phyloP scores from a whole-genome alignment of 441 rosid genomes.

The Populus hybrid region DNA sequence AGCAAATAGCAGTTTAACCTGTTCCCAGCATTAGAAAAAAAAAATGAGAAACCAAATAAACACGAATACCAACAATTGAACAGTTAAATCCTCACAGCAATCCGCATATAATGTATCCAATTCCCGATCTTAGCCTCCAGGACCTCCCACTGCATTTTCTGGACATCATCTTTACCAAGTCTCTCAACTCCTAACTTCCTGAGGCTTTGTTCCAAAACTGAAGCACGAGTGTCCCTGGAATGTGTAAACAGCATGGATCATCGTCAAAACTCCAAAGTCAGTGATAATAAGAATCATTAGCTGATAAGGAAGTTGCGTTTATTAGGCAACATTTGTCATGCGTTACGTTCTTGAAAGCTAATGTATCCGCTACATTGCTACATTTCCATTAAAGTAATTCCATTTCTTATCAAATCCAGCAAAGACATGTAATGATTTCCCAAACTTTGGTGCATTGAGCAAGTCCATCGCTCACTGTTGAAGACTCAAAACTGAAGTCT shows the following conservation, averaged over 20 bases:
- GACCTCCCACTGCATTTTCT: constrained; percentile 99
- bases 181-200: constrained; percentile 87
- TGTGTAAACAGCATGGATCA: constrained; percentile 9
- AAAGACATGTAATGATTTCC: neutral
- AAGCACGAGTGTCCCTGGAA: constrained; percentile 82
- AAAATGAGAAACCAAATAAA: constrained; percentile 3
- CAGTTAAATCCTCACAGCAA: constrained; percentile 53
- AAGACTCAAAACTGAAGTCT: neutral
- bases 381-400: constrained; percentile 1
- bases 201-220: constrained; percentile 87
- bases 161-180: constrained; percentile 92
- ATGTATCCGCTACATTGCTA: neutral
- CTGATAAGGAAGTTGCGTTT: neutral
- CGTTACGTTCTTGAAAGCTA: neutral
- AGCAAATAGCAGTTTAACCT: constrained; percentile 82
- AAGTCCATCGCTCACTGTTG: neutral
- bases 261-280: neutral
- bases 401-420: constrained; percentile 5
- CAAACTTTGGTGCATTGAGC: constrained; percentile 3
- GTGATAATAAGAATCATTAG: neutral
- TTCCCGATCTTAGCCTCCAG: constrained; percentile 96
- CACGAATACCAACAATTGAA: neutral
- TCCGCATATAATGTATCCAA: constrained; percentile 97
- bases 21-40: constrained; percentile 29
- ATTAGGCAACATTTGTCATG: neutral